Percentiles rank a stretch among this genome's conserved stretches.
These are phyloP conservation scores for Pistacia vera DNA, from an alignment of 345 rosid genomes.

Conservation along the genomic window DNA sequence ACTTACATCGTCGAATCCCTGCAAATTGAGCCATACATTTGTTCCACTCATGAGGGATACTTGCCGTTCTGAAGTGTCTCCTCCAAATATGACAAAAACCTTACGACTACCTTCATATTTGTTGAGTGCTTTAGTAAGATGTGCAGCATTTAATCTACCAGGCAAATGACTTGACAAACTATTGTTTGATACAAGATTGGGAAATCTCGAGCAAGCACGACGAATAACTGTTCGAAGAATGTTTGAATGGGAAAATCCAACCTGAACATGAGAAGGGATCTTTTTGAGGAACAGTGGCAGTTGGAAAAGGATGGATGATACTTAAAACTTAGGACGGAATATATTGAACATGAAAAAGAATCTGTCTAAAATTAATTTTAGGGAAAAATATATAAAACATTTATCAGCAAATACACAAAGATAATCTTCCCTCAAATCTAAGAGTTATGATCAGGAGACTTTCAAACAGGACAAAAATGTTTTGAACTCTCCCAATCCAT, in stretches of 20 bases:
- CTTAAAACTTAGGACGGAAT: neutral
- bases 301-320: slow-evolving; percentile 10
- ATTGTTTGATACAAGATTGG: slow-evolving; percentile 50
- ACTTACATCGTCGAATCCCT: slow-evolving; percentile 78
- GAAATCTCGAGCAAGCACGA: slow-evolving; percentile 82
- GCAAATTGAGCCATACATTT: slow-evolving; percentile 93
- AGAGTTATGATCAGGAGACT: slow-evolving; percentile 4
- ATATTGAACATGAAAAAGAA: neutral
- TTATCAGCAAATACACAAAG: neutral
- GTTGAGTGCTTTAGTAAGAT: slow-evolving; percentile 30
- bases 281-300: slow-evolving; percentile 8
- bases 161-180: slow-evolving; percentile 41
- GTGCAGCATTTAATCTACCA: slow-evolving; percentile 31
- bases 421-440: slow-evolving; percentile 10
- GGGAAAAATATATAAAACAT: slow-evolving; percentile 8
- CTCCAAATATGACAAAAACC: slow-evolving; percentile 89
- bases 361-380: neutral
- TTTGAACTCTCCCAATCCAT: neutral
- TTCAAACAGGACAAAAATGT: slow-evolving; percentile 11
- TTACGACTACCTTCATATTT: slow-evolving; percentile 37
- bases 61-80: slow-evolving; percentile 95
- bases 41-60: slow-evolving; percentile 98
- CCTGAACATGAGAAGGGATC: slow-evolving; percentile 47
- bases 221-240: slow-evolving; percentile 72
- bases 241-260: slow-evolving; percentile 94